Base-by-base conservation (phyloP, 2,329 filamentous ascomycete genomes). In the Hypoxylon sp. region DNA sequence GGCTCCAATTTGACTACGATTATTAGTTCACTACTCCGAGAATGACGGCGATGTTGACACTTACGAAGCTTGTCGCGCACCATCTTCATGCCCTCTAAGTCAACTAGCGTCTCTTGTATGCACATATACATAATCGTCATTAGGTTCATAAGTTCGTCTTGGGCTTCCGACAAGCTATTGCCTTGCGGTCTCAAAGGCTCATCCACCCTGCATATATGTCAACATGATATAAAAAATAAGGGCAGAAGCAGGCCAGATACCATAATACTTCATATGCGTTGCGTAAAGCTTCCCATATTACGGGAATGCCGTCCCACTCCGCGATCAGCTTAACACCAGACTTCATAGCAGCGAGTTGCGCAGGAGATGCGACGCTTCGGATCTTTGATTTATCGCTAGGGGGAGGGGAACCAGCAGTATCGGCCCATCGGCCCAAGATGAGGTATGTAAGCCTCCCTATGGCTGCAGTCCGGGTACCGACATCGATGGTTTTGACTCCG, bases 401-500 rank as follows among this genome's bases (percentile, higher is more conserved):
- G 3, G 76, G 63, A 60, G 81, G 64, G 57, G 81, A 77, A 31
- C 88, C 87, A 33, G 90, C 90, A 10, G 90, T 93, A 53, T 90
- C 84, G 2, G 85, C 87, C 92, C 92, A 94, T 37, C 90, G 84
- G 1, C 92, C 92, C 4, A 93, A 84, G 13, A 91, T 82, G 26
- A 92, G 78, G 74, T 91, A 91, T 3, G 89, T 80, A 48, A 91
- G 78, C 50, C 84, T 85, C 35, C 87, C 87, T 33, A 91, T 83
- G 13, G 84, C 86, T 53, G 86, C 85, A 53, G 82, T 82, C 8
- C 87, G 82, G 59, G 84, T 77, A 14, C 83, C 80, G 31, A 84
- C 78, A 61, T 90, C 84, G 50, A 81, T 80, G 31, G 82, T 81
- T 65, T 82, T 80, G 44, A 84, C 60, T 5, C 79, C 80, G 8